Percentiles rank a stretch among this genome's conserved stretches.
Evolutionary conservation across 2,329 filamentous ascomycete genomes (phyloP).

Genomic region (Neofusicoccum cordaticola): DNA sequence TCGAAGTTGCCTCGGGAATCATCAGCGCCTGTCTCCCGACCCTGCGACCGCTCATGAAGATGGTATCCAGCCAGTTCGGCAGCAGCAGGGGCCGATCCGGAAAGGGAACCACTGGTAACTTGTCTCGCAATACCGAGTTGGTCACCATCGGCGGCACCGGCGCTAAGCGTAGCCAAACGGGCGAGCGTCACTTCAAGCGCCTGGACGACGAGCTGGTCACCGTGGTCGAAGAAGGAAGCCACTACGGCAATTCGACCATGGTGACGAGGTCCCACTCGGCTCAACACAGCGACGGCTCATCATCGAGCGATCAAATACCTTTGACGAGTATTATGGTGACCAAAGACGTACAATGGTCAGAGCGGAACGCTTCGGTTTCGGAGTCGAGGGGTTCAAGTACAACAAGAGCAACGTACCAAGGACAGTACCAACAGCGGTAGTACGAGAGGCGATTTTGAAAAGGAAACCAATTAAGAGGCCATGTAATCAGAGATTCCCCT

Average conservation of each 20-base stretch:
- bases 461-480: no score
- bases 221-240: background rate
- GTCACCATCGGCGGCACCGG: slow-evolving; percentile 10
- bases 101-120: background rate
- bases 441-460: no score
- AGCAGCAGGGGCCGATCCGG: background rate
- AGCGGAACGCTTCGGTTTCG: background rate
- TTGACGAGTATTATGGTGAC: slow-evolving; percentile 2
- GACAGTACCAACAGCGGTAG: background rate
- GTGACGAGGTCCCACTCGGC: background rate
- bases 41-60: slow-evolving; percentile 20
- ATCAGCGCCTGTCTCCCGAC: slow-evolving; percentile 22
- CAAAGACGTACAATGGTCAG: slow-evolving; percentile 11
- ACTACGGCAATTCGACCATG: background rate
- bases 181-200: slow-evolving; percentile 15
- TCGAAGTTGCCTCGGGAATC: slow-evolving; percentile 21
- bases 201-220: background rate
- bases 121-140: slow-evolving; percentile 6
- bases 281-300: background rate
- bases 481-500: no score
- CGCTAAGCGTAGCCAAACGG: slow-evolving; percentile 8
- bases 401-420: background rate
- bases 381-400: no score
- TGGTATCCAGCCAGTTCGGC: slow-evolving; percentile 19
- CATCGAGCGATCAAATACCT: slow-evolving; percentile 1